Conservation (phyloP, 2,329 filamentous ascomycete genomes). For the Atkinsonella texensis region DNA sequence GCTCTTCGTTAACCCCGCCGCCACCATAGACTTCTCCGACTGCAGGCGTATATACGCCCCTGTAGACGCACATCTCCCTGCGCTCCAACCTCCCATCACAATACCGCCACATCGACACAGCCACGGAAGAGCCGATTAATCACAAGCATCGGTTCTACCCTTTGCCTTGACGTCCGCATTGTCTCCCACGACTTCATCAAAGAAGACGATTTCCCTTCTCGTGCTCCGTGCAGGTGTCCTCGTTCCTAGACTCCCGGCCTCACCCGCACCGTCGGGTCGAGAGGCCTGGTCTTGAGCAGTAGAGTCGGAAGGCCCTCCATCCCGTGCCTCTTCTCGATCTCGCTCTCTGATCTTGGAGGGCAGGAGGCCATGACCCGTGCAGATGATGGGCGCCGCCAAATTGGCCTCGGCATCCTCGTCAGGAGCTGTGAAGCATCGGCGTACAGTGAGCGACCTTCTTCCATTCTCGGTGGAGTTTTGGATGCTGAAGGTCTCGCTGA, state of each 20-base stretch:
- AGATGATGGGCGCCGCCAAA: slow-evolving; percentile 1
- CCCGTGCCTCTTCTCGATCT: neutral
- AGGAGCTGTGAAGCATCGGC: neutral
- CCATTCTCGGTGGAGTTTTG: neutral
- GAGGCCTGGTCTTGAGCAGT: neutral
- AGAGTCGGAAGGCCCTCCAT: neutral
- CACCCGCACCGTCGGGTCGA: neutral
- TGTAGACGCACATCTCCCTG: neutral
- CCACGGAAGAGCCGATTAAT: neutral
- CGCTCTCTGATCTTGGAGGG: slow-evolving; percentile 2
- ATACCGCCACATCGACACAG: neutral
- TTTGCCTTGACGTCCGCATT: neutral
- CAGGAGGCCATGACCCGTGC: slow-evolving; percentile 1
- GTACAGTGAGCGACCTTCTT: neutral
- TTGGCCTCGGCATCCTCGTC: slow-evolving; percentile 1
- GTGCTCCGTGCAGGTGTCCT: slow-evolving; percentile 1
- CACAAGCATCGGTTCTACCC: slow-evolving; percentile 6
- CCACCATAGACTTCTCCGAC: no score
- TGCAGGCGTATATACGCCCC: no score
- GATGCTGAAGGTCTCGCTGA: slow-evolving; percentile 1
- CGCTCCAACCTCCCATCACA: neutral
- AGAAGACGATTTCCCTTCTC: slow-evolving; percentile 6
- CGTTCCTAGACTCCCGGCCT: neutral
- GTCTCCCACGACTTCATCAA: slow-evolving; percentile 1
- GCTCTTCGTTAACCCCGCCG: no score